Base-by-base conservation (phyloP, 805 yeast species). In the Zygosaccharomyces lentus region DNA sequence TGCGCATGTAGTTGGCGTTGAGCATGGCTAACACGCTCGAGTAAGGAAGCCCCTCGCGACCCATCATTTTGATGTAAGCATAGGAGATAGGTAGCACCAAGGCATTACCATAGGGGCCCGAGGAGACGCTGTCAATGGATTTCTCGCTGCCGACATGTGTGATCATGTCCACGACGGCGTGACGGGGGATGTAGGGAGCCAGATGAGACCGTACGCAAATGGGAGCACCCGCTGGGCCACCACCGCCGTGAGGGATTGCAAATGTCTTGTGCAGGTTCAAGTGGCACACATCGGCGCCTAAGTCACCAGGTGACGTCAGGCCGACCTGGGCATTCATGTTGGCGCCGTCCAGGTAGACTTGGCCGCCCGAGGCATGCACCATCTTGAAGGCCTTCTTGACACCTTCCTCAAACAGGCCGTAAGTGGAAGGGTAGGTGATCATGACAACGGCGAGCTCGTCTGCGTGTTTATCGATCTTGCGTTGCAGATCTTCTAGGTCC, bases 291-390 rank as follows among this genome's bases (percentile, higher is more conserved):
- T 93, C 99, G 9, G 98, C 98, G 43, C 97, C 98, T 56, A 93
- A 72, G 62, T 89, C 97, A 48, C 98, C 99, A 8, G 99, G 98
- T 6, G 96, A 86, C 0, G 98, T 91, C 49, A 93, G 75, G 10
- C 99, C 99, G 40, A 93, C 96, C 71, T 93, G 99, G 0, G 99
- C 99, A 66, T 93, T 93, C 99, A 93, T 93, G 70, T 93, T 93
- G 46, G 99, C 99, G 65, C 99, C 99, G 69, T 93, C 99, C 70
- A 91, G 73, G 70, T 93, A 93, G 16, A 93, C 98, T 68, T 90
- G 96, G 21, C 97, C 99, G 46, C 99, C 98, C 58, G 82, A 67
- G 15, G 68, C 57, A 66, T 93, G 99, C 30, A 91, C 87, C 48
- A 82, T 73, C n/a, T 86, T 85, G 57, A 90, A 85, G 21, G 96